Evolutionary conservation across 2,329 filamentous ascomycete genomes (phyloP), one percentile per base, ranked within the genome.

Genomic region (Cercospora sp.): DNA sequence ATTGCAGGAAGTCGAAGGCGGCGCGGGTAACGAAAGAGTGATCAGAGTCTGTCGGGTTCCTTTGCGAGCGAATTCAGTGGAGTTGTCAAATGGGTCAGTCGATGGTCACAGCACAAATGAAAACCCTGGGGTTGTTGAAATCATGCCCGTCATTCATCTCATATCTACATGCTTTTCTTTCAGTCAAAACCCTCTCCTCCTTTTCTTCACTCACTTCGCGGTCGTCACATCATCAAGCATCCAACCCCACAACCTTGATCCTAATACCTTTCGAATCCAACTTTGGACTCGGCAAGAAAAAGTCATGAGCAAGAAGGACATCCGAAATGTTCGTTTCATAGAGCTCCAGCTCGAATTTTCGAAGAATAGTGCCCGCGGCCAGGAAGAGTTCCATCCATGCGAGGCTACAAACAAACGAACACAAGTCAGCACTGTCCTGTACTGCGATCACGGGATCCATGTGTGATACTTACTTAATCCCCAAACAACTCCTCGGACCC

Each of bases 401-500:
- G 10, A 75, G 63, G 55, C 60, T 31, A 63, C 39, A n/a, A 59
- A 26, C 18, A 33, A 63, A n/a, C 12, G 42, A 36, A 2, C 23
- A 26, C 23, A 26, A 26, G 23, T 26, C 23, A 26, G 23, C 23
- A 26, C 23, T 26, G n/a, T n/a, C n/a, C n/a, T n/a, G n/a, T n/a
- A n/a, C n/a, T n/a, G n/a, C n/a, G n/a, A n/a, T n/a, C n/a, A n/a
- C n/a, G n/a, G n/a, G n/a, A n/a, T n/a, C n/a, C n/a, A n/a, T 26
- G 23, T 26, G 23, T 4, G 23, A 4, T 4, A 26, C 69, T 63
- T 66, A 71, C 60, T 75, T 67, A 42, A 70, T 68, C 13, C 71
- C 71, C 71, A 79, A 72, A 75, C 78, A 71, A 10, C 65, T 68
- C 33, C 79, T 73, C 13, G 77, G 72, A 3, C 79, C 79, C 9